phyloP scores from a whole-genome alignment of 2,329 filamentous ascomycete genomes.

The Trichoderma brevicompactum region DNA sequence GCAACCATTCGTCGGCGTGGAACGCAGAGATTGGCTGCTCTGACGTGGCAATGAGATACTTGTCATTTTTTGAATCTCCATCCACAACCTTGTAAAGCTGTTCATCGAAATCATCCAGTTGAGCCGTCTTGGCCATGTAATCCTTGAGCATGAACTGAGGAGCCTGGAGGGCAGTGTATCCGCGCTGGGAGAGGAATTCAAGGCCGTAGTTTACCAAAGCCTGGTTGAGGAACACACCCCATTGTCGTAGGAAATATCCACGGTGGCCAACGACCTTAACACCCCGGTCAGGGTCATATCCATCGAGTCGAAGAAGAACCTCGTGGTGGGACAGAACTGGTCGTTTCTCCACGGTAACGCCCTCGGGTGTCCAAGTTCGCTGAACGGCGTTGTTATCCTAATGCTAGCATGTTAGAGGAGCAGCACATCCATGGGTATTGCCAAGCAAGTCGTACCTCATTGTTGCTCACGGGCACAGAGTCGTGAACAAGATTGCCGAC shows the following conservation, averaged over 20 bases:
- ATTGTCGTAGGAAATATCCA: conserved; percentile 88
- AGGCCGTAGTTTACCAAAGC: conserved; percentile 94
- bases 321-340: conserved; percentile 90
- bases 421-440: not conserved
- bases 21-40: conserved; percentile 94
- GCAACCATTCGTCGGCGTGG: conserved; percentile 92
- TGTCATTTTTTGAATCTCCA: conserved; percentile 85
- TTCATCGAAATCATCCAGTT: conserved; percentile 96
- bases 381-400: conserved; percentile 79
- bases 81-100: conserved; percentile 96
- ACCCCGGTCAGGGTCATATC: conserved; percentile 90
- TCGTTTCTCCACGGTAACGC: conserved; percentile 73
- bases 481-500: conserved; percentile 79
- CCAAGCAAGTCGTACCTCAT: conserved; percentile 60
- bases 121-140: conserved; percentile 97
- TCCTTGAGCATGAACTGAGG: conserved; percentile 95
- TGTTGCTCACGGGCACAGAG: conserved; percentile 79
- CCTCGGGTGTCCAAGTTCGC: conserved; percentile 80
- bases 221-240: conserved; percentile 89
- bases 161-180: conserved; percentile 81
- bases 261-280: conserved; percentile 94
- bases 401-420: not conserved
- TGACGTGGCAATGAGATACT: conserved; percentile 77
- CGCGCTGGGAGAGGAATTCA: conserved; percentile 81
- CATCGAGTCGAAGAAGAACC: conserved; percentile 83